These are phyloP conservation scores for Aspergillus funiculosus DNA, from an alignment of 495 filamentous ascomycete genomes.

Conservation along the genomic window DNA sequence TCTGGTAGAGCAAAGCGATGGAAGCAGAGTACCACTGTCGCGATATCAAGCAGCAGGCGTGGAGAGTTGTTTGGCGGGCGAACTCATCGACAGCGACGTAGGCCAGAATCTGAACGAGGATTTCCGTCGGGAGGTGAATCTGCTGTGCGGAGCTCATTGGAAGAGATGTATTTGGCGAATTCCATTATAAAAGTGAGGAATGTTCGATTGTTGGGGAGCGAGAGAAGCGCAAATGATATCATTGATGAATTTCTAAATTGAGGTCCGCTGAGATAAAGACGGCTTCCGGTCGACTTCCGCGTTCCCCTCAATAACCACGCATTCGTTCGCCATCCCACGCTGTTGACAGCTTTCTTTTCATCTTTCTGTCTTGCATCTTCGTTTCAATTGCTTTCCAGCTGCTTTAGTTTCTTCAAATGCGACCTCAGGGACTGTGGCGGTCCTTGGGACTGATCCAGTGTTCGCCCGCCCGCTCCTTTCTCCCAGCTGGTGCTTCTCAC, in stretches of 20 bases:
- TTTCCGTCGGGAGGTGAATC: slow-evolving; percentile 43
- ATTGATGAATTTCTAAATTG: too few species aligned
- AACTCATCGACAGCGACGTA: slow-evolving; percentile 22
- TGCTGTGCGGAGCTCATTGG: slow-evolving; percentile 16
- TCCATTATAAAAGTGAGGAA: slow-evolving; percentile 9
- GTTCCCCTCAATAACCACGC: slow-evolving; percentile 2
- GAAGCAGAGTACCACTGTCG: slow-evolving; percentile 59
- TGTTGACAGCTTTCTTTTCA: background rate
- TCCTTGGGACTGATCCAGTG: slow-evolving; percentile 30
- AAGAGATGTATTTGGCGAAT: background rate
- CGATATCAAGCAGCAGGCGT: slow-evolving; percentile 52
- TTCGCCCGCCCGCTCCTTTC: slow-evolving; percentile 17
- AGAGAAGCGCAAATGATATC: slow-evolving; percentile 13
- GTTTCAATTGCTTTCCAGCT: background rate
- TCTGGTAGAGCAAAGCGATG: slow-evolving; percentile 51
- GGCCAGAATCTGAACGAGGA: slow-evolving; percentile 45
- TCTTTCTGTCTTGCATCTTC: background rate
- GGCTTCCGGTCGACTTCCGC: background rate
- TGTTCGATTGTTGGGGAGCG: background rate
- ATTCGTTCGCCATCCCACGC: background rate
- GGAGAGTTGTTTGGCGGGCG: slow-evolving; percentile 40
- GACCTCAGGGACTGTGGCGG: slow-evolving; percentile 24
- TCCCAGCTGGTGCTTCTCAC: slow-evolving; percentile 13
- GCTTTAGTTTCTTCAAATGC: slow-evolving; percentile 18
- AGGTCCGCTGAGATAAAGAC: background rate